These are phyloP conservation scores for Tolypocladium endophyticum DNA, from an alignment of 2,329 filamentous ascomycete species.

Conservation along the genomic window DNA sequence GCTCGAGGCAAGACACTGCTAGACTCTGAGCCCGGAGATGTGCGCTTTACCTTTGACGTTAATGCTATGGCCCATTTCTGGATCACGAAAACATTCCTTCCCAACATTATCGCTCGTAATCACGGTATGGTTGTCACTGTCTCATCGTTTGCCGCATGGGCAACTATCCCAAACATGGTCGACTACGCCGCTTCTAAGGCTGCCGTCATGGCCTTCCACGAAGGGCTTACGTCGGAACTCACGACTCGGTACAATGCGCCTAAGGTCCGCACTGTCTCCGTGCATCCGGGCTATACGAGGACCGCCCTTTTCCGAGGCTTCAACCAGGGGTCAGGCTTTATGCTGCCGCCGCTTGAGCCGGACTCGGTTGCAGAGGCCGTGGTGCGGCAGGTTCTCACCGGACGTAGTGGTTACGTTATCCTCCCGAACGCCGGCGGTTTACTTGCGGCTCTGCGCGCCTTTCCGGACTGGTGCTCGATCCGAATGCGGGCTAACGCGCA, in stretches of 20 bases:
- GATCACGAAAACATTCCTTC: slow-evolving; percentile 57
- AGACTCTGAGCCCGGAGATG: slow-evolving; percentile 41
- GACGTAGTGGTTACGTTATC: slow-evolving; percentile 36
- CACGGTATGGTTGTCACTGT: slow-evolving; percentile 68
- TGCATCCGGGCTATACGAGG: slow-evolving; percentile 40
- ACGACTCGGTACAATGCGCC: slow-evolving; percentile 49
- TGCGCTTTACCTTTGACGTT: slow-evolving; percentile 60
- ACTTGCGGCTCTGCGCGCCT: slow-evolving; percentile 33
- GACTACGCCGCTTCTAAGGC: slow-evolving; percentile 61
- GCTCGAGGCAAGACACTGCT: slow-evolving; percentile 52
- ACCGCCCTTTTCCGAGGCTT: slow-evolving; percentile 32
- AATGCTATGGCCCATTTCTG: slow-evolving; percentile 60
- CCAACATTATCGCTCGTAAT: slow-evolving; percentile 49
- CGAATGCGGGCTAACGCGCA: slow-evolving; percentile 32
- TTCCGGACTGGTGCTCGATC: slow-evolving; percentile 56
- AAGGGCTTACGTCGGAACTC: slow-evolving; percentile 51
- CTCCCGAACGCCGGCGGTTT: slow-evolving; percentile 29
- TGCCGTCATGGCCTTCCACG: slow-evolving; percentile 56
- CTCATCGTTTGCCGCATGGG: slow-evolving; percentile 51
- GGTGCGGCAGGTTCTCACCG: slow-evolving; percentile 36
- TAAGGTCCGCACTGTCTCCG: slow-evolving; percentile 53
- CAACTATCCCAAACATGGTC: slow-evolving; percentile 50
- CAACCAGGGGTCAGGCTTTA: slow-evolving; percentile 37
- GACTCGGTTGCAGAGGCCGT: slow-evolving; percentile 35
- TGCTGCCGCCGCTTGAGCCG: slow-evolving; percentile 23